These are phyloP conservation scores for Suillus sp. DNA, from an alignment of 768 basidiomycete genomes.

Conservation along the genomic window DNA sequence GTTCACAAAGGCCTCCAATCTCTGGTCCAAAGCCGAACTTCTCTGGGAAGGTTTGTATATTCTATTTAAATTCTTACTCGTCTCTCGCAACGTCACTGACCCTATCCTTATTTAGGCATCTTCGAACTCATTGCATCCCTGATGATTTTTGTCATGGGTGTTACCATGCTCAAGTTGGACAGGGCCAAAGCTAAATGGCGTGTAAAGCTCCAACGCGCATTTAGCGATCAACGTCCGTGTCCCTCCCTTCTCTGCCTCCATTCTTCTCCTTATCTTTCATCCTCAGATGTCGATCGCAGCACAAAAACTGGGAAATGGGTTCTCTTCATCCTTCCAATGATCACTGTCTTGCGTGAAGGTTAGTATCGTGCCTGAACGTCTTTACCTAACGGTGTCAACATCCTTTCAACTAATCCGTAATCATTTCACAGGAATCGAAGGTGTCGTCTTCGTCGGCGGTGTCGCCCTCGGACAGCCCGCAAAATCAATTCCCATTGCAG, in stretches of 20 bases:
- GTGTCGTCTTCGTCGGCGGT: conserved; percentile 91
- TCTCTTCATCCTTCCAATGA: conserved; percentile 84
- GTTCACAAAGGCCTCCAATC: conserved; percentile 86
- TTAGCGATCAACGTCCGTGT: conserved; percentile 57
- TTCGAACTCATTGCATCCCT: conserved; percentile 71
- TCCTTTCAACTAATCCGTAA: neutral
- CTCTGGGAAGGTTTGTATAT: conserved; percentile 84
- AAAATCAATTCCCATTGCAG: conserved; percentile 85
- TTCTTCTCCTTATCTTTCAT: neutral
- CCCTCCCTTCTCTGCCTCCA: neutral
- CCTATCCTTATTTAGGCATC: conserved; percentile 45
- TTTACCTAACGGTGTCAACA: neutral
- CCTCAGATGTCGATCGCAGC: conserved; percentile 47
- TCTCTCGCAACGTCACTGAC: neutral
- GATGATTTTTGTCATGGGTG: conserved; percentile 91
- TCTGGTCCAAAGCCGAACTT: conserved; percentile 84
- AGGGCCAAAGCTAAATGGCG: conserved; percentile 94
- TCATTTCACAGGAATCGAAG: conserved; percentile 67
- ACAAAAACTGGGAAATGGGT: conserved; percentile 75
- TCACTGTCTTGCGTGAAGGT: conserved; percentile 95
- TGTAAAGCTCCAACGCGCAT: conserved; percentile 81
- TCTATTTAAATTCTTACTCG: neutral
- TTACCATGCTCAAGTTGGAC: conserved; percentile 96
- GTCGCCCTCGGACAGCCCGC: conserved; percentile 86
- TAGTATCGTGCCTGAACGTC: neutral